Evolutionary conservation across 2,329 filamentous ascomycete species (phyloP), one percentile per base, ranked within the genome.

Genomic region (Phaeosphaeria sp.): DNA sequence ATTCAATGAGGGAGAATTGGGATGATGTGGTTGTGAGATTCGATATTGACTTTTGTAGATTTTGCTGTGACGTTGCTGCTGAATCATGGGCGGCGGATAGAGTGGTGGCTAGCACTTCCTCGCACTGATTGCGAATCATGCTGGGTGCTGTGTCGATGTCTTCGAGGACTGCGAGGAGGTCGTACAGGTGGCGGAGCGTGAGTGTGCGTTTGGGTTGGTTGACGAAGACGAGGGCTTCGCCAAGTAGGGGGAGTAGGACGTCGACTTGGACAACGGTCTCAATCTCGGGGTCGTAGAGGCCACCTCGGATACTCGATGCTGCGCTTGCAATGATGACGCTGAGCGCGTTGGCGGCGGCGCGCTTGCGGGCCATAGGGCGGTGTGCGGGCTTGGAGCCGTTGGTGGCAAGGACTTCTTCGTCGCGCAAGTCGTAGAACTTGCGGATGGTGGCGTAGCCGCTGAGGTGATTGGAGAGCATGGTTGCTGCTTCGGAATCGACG

Each of bases 401-500:
- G 22, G 78, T 72, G 9, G 77, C 60, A 5, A 76, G 61, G 4
- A 83, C 62, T n/a, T 84, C 82, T 67, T 87, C 85, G 71, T 98
- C 94, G 49, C 94, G 87, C n/a, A 93, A 84, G 61, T 93, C 90
- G 77, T 96, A 98, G 80, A 94, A 97, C 65, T 89, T 90, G 36
- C 94, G 90, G 20, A 98, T 82, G 0, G 93, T 96, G 21, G 93
- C 94, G 71, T 98, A 98, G 21, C 94, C 94, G 74, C 91, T 95
- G 9, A 97, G 87, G 78, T 93, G 90, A 60, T 90, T 91, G 47
- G 93, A 91, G 2, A 98, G 83, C 11, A 97, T 85, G 66, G 91
- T 86, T 8, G 93, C 94, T 7, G 92, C 93, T 72, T 93, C 90
- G 30, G 90, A 80, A 68, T 97, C 94, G 52, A 89, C 84, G 24